These are phyloP conservation scores for Rhynchosporium secalis DNA, from an alignment of 2,329 filamentous ascomycete genomes.

Conservation along the genomic window DNA sequence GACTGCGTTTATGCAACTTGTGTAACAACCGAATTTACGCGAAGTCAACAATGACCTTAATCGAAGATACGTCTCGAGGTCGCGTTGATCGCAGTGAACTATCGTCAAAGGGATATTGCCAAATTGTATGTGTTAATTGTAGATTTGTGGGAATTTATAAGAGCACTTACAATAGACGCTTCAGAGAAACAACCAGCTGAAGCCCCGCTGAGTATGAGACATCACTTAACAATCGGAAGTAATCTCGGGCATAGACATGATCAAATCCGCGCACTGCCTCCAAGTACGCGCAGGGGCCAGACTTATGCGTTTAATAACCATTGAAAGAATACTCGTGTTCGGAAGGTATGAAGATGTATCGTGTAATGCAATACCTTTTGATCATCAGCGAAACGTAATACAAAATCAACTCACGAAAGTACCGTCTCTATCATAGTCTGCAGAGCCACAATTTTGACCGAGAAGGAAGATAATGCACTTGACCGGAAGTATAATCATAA, in stretches of 20 bases:
- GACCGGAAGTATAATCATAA: no score
- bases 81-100: no score
- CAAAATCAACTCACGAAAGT: not conserved
- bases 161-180: no score
- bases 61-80: not conserved
- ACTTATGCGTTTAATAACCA: slow-evolving; percentile 1
- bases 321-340: not conserved
- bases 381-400: not conserved
- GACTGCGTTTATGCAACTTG: no score
- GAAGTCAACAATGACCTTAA: not conserved
- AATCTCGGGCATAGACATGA: no score
- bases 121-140: no score
- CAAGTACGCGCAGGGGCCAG: not conserved
- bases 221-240: no score
- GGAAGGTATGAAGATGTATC: not conserved
- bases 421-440: not conserved
- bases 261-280: no score
- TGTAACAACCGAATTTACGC: not conserved
- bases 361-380: not conserved
- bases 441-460: not conserved
- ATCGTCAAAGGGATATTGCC: no score
- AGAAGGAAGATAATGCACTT: not conserved
- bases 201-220: no score
- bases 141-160: no score
- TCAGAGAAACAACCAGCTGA: no score